Base-by-base conservation (phyloP, 345 rosid species). In the Camelina hispida region DNA sequence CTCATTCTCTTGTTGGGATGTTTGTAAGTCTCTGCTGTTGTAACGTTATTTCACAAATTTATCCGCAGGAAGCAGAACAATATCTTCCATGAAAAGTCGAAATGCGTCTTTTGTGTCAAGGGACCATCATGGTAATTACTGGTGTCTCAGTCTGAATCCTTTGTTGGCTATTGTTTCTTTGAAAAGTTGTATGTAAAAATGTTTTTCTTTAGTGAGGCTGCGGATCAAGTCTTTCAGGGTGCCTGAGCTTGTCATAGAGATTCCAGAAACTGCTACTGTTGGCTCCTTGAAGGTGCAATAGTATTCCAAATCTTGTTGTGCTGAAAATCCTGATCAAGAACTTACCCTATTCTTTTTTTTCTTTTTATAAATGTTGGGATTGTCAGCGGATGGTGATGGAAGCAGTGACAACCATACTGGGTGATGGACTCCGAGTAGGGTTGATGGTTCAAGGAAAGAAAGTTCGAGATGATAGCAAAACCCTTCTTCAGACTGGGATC, bases 151-250 rank as follows among this genome's bases (percentile, higher is more conserved):
- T 62, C 62, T 63, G 34, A 17, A 53, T 40, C 7, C 1, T 17
- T 57, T 8, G 18, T 6, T 40, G 20, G 38, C 68, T 22, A 4
- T 38, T 68, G n/a, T 38, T 25, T 25, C 11, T n/a, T 46, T 68
- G 34, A 10, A 5, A 8, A 42, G 55, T 23, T 72, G 69, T 74
- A 72, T 85, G 17, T 16, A 9, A 2, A 72, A n/a, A 25, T 30
- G 9, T 35, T 40, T 35, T 7, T 0, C 13, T 80, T 22, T 90
- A 91, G 98, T 93, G 86, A 89, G 87, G 78, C 87, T 94, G 74
- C 85, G 90, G 83, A 94, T 94, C 81, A 87, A 91, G 81, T 94
- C 98, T 53, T 91, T 94, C 76, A 81, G 84, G 61, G 96, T 94
- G 66, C 98, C 98, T 2, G 97, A 94, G 86, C 88, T 91, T 46